Percentiles rank a stretch among this genome's conserved stretches.
Conservation (phyloP, 1,139 yeast genomes). For the Suhomyces terraborum region DNA sequence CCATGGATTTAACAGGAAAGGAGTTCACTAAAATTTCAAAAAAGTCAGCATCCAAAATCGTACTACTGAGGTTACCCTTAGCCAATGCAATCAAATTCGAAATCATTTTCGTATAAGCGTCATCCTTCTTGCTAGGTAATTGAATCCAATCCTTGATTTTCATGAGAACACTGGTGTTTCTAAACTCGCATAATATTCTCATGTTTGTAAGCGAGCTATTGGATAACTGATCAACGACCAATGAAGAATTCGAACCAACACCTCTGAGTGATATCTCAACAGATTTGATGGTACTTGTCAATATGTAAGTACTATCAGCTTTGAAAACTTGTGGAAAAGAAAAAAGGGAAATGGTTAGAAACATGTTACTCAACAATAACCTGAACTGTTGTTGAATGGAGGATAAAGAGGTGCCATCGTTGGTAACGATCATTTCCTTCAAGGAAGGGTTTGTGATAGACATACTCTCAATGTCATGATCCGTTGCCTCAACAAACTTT, state of each 20-base stretch:
- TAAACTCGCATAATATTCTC: slow-evolving; percentile 53
- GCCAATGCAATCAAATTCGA: slow-evolving; percentile 40
- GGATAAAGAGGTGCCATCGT: slow-evolving; percentile 12
- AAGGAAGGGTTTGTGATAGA: slow-evolving; percentile 32
- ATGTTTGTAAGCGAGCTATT: slow-evolving; percentile 59
- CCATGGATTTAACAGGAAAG: slow-evolving; percentile 45
- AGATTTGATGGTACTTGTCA: slow-evolving; percentile 61
- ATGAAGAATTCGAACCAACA: slow-evolving; percentile 32
- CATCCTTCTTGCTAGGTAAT: slow-evolving; percentile 28
- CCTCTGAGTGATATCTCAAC: slow-evolving; percentile 73
- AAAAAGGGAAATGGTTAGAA: slow-evolving; percentile 37
- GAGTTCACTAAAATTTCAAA: slow-evolving; percentile 53
- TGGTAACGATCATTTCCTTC: slow-evolving; percentile 27
- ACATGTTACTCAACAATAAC: slow-evolving; percentile 36
- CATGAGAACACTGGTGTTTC: slow-evolving; percentile 38
- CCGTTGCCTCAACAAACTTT: slow-evolving; percentile 24
- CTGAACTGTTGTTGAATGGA: slow-evolving; percentile 32
- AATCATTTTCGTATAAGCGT: slow-evolving; percentile 36
- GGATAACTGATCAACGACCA: slow-evolving; percentile 60
- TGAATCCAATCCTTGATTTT: slow-evolving; percentile 34
- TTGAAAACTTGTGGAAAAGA: slow-evolving; percentile 45
- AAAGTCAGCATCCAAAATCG: slow-evolving; percentile 51
- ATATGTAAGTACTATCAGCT: slow-evolving; percentile 38
- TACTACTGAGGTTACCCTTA: slow-evolving; percentile 26
- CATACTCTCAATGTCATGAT: slow-evolving; percentile 28